These are phyloP conservation scores for Rutstroemia sp. DNA, from an alignment of 2,329 filamentous ascomycete species.

Conservation along the genomic window DNA sequence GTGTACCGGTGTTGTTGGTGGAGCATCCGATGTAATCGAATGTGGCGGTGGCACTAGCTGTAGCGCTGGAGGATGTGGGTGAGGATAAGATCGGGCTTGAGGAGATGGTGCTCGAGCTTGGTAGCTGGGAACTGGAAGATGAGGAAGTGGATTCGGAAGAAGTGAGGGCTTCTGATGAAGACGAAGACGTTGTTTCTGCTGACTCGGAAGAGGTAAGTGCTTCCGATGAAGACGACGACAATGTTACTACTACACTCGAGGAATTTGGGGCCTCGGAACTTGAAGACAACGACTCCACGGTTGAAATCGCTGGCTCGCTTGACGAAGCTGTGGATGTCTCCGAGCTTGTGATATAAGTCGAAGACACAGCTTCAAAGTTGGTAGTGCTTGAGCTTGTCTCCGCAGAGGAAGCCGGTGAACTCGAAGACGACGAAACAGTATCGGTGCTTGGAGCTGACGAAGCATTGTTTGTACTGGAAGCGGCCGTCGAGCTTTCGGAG, in stretches of 20 bases:
- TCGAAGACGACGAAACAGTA: not conserved
- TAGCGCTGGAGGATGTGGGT: not conserved
- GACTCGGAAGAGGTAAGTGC: not conserved
- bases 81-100: not conserved
- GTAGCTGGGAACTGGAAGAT: not conserved
- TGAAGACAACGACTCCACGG: no score
- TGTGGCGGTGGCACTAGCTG: not conserved
- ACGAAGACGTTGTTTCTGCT: no score
- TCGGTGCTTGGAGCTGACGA: not conserved
- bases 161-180: not conserved
- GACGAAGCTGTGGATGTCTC: no score
- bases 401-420: not conserved
- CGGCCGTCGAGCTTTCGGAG: not conserved
- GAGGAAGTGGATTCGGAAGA: not conserved
- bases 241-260: no score
- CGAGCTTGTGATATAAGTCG: not conserved
- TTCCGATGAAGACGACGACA: not conserved
- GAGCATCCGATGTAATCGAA: slow-evolving; percentile 6
- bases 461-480: not conserved
- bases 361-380: not conserved
- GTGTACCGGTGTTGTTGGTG: not conserved
- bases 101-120: not conserved
- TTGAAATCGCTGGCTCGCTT: no score
- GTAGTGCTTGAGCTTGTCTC: not conserved
- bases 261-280: no score